Percentiles rank a stretch among this genome's conserved stretches.
These are phyloP conservation scores for Entomortierella beljakovae DNA, from an alignment of 192 early-diverging fungal species.

Conservation along the genomic window DNA sequence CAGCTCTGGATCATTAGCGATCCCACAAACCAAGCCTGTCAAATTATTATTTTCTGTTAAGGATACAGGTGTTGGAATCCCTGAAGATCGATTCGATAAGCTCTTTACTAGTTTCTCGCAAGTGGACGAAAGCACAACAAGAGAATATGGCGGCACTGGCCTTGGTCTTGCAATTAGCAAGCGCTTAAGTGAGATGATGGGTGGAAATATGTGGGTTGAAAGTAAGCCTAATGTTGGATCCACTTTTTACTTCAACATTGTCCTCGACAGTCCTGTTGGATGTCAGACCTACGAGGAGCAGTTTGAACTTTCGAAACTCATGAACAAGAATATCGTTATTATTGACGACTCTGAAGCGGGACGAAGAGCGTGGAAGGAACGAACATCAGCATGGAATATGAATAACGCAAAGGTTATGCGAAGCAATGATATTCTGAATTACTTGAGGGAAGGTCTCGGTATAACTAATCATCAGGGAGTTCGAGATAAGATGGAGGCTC, in stretches of 20 bases:
- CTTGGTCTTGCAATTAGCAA: conserved; percentile 77
- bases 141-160: conserved; percentile 71
- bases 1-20: conserved; percentile 9
- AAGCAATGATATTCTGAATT: conserved; percentile 28
- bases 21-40: conserved; percentile 26
- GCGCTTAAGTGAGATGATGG: conserved; percentile 71
- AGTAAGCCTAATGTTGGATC: conserved; percentile 65
- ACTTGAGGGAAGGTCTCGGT: conserved; percentile 7
- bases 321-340: conserved; percentile 36
- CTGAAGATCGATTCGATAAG: conserved; percentile 61
- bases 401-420: conserved; percentile 26
- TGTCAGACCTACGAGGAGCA: conserved; percentile 40
- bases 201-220: conserved; percentile 70
- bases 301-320: conserved; percentile 35
- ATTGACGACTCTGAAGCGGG: conserved; percentile 37
- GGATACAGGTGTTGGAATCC: conserved; percentile 77
- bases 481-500: conserved; percentile 40
- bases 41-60: conserved; percentile 52
- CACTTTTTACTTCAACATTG: conserved; percentile 61
- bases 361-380: conserved; percentile 40
- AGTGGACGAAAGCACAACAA: conserved; percentile 68
- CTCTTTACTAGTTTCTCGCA: conserved; percentile 76
- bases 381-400: conserved; percentile 38
- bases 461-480: neutral
- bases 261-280: conserved; percentile 50